phyloP scores from a whole-genome alignment of 2,329 filamentous ascomycete genomes.

The Penicillium sp. region DNA sequence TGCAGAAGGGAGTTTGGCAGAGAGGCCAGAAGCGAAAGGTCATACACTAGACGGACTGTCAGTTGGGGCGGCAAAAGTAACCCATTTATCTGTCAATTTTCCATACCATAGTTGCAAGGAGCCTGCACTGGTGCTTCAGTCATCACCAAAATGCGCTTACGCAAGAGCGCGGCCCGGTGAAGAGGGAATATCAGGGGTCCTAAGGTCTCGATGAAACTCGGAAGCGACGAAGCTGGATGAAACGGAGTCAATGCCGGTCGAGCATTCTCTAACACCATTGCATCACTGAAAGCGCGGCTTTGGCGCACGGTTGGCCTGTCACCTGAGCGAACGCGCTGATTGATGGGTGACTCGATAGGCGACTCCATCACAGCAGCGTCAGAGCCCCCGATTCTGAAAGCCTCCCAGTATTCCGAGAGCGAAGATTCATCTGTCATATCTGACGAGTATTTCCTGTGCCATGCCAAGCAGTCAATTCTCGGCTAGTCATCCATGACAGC shows the following conservation, averaged over 20 bases:
- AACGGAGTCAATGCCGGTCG: slow-evolving; percentile 62
- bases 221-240: slow-evolving; percentile 82
- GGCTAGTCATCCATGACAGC: not conserved
- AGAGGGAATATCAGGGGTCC: slow-evolving; percentile 90
- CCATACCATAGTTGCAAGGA: slow-evolving; percentile 79
- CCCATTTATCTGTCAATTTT: too few species aligned
- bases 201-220: slow-evolving; percentile 70
- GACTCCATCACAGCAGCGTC: slow-evolving; percentile 40
- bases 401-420: slow-evolving; percentile 76
- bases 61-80: too few species aligned
- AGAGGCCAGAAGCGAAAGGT: slow-evolving; percentile 86
- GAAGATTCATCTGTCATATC: slow-evolving; percentile 57
- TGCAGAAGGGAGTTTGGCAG: slow-evolving; percentile 70
- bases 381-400: slow-evolving; percentile 32
- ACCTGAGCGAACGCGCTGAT: slow-evolving; percentile 49
- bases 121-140: slow-evolving; percentile 78
- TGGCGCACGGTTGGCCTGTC: slow-evolving; percentile 32
- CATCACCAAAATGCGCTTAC: slow-evolving; percentile 83
- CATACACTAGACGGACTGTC: slow-evolving; percentile 61
- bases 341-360: slow-evolving; percentile 49
- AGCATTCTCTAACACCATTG: slow-evolving; percentile 35
- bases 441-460: slow-evolving; percentile 50
- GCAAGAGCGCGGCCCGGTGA: slow-evolving; percentile 75
- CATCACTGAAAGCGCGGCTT: slow-evolving; percentile 38
- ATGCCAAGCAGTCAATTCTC: slow-evolving; percentile 10